These are phyloP conservation scores for Trichosporon coremiiforme DNA, from an alignment of 1,284 basidiomycete genomes.

Conservation along the genomic window DNA sequence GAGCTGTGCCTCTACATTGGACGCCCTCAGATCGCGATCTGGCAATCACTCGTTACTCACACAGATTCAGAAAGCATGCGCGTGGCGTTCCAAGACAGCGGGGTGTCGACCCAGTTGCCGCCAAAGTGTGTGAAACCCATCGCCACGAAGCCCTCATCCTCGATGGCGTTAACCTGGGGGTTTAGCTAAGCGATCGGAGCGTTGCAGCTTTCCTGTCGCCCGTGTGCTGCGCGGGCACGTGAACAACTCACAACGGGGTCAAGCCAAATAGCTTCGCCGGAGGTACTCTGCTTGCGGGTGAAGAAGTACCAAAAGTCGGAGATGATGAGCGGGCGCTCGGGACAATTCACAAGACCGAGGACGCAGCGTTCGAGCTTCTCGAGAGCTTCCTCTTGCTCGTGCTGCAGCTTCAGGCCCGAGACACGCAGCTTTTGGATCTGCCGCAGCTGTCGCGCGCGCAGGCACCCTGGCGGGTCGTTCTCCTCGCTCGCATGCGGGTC, in stretches of 20 bases:
- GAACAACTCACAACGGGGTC: conserved; percentile 33
- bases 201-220: no score
- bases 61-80: conserved; percentile 11
- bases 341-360: conserved; percentile 36
- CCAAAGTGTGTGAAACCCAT: neutral
- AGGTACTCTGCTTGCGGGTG: conserved; percentile 26
- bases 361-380: conserved; percentile 38
- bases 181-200: neutral
- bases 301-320: conserved; percentile 46
- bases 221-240: no score
- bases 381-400: conserved; percentile 27
- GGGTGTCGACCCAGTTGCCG: neutral
- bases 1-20: neutral
- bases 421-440: conserved; percentile 38
- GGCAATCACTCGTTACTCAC: neutral
- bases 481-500: conserved; percentile 29
- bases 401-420: conserved; percentile 14
- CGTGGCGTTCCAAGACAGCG: conserved; percentile 17
- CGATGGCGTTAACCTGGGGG: conserved; percentile 1
- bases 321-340: conserved; percentile 42
- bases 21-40: neutral
- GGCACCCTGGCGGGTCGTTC: conserved; percentile 39
- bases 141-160: conserved; percentile 9
- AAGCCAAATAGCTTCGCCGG: conserved; percentile 47
- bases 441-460: conserved; percentile 45